phyloP scores from a whole-genome alignment of 139 green algal species.

The Picochlorum sp. region DNA sequence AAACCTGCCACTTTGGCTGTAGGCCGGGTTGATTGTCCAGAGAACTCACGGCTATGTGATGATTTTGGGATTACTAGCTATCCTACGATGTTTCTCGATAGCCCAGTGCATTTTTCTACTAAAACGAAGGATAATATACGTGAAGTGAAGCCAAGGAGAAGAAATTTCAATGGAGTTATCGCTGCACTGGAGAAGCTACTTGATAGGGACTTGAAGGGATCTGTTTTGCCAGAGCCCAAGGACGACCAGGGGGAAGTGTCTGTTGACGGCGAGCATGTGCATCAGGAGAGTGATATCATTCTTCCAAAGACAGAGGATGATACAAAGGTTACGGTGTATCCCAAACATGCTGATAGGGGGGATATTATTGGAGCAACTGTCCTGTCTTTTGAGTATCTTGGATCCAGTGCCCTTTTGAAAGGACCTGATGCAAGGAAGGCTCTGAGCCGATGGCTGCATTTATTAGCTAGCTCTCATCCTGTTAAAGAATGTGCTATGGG shows the following conservation, averaged over 20 bases:
- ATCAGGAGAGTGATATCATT: neutral
- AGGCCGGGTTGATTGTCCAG: constrained; percentile 43
- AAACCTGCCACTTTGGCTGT: constrained; percentile 26
- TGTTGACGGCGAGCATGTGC: neutral
- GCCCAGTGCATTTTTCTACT: neutral
- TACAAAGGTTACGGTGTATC: neutral
- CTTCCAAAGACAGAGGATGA: neutral
- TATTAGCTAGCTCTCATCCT: constrained; percentile 34
- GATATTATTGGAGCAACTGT: constrained; percentile 48
- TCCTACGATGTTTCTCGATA: constrained; percentile 10
- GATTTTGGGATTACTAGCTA: constrained; percentile 11
- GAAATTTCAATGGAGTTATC: neutral
- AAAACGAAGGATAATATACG: neutral
- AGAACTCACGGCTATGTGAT: constrained; percentile 6
- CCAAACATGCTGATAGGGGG: neutral
- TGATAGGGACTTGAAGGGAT: neutral
- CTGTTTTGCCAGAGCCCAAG: neutral
- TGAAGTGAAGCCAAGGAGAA: neutral
- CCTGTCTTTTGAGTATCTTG: constrained; percentile 35
- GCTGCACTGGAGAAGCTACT: neutral
- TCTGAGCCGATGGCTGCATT: constrained; percentile 36
- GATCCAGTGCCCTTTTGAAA: constrained; percentile 27
- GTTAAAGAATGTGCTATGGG: constrained; percentile 22
- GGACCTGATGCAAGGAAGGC: constrained; percentile 27
- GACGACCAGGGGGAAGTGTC: neutral